Conservation (phyloP, 2,329 filamentous ascomycete species). For the Salinomyces thailandicus region DNA sequence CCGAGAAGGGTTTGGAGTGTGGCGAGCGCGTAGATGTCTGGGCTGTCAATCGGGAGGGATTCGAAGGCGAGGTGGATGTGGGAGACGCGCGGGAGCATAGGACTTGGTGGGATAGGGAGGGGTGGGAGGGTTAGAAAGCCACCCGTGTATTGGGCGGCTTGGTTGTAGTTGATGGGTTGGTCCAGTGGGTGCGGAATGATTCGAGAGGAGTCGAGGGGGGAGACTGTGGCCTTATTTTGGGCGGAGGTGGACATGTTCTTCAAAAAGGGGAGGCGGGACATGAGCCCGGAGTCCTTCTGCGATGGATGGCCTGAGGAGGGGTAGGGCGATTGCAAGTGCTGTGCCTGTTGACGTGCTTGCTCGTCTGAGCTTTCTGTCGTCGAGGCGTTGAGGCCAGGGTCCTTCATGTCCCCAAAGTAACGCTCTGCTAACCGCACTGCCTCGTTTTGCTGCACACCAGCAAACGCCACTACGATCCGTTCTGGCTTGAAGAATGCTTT, state of each 20-base stretch:
- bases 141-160: constrained; percentile 77
- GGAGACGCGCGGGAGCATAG: constrained; percentile 68
- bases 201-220: constrained; percentile 39
- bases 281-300: constrained; percentile 52
- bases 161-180: constrained; percentile 45
- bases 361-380: constrained; percentile 16
- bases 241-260: constrained; percentile 77
- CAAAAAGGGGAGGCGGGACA: constrained; percentile 80
- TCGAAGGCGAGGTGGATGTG: constrained; percentile 96
- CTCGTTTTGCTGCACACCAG: constrained; percentile 71
- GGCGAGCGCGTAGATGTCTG: constrained; percentile 92
- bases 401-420: constrained; percentile 85
- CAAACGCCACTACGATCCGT: constrained; percentile 88
- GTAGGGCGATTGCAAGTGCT: constrained; percentile 24
- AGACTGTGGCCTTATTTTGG: constrained; percentile 49
- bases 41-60: constrained; percentile 76
- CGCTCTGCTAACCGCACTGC: constrained; percentile 71
- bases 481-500: constrained; percentile 80
- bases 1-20: constrained; percentile 92
- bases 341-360: constrained; percentile 8
- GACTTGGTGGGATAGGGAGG: constrained; percentile 66
- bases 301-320: constrained; percentile 27
- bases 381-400: constrained; percentile 8
- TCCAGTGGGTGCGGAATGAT: constrained; percentile 34
- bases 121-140: constrained; percentile 80